Evolutionary conservation across 192 early-diverging fungal species (phyloP).

Genomic region (Helicostylum pulchrum): DNA sequence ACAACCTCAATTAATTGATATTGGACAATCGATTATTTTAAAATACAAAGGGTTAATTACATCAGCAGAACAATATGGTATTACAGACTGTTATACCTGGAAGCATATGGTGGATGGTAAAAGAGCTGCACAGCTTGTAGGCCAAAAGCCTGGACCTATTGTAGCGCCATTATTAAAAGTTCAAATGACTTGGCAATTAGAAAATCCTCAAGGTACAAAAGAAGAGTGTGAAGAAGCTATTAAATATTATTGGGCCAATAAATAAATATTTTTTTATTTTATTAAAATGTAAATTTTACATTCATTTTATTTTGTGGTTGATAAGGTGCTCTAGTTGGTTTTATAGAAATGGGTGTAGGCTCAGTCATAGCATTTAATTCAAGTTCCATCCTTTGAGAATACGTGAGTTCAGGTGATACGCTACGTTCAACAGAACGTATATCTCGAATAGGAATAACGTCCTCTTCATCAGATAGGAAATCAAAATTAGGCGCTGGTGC

Average conservation of each 20-base stretch:
- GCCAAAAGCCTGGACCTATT: constrained; percentile 69
- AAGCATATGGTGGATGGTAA: constrained; percentile 62
- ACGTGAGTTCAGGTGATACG: background rate
- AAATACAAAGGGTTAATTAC: constrained; percentile 34
- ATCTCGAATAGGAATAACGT: background rate
- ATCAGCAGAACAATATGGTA: constrained; percentile 35
- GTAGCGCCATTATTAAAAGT: constrained; percentile 59
- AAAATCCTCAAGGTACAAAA: constrained; percentile 55
- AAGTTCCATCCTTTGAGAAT: background rate
- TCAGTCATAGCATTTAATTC: background rate
- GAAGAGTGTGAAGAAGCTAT: constrained; percentile 63
- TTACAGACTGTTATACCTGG: constrained; percentile 45
- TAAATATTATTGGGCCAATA: constrained; percentile 17
- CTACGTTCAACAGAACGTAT: background rate
- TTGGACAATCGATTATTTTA: constrained; percentile 8
- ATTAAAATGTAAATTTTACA: background rate
- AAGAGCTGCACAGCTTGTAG: constrained; percentile 53
- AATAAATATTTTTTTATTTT: background rate
- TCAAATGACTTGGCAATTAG: constrained; percentile 85
- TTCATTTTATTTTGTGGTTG: background rate
- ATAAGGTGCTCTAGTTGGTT: background rate
- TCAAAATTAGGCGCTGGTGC: background rate
- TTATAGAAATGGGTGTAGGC: background rate
- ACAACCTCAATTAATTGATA: constrained; percentile 4
- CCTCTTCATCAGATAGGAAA: background rate